Base-by-base conservation (phyloP, 2,329 filamentous ascomycete genomes). In the Meredithiella fracta region DNA sequence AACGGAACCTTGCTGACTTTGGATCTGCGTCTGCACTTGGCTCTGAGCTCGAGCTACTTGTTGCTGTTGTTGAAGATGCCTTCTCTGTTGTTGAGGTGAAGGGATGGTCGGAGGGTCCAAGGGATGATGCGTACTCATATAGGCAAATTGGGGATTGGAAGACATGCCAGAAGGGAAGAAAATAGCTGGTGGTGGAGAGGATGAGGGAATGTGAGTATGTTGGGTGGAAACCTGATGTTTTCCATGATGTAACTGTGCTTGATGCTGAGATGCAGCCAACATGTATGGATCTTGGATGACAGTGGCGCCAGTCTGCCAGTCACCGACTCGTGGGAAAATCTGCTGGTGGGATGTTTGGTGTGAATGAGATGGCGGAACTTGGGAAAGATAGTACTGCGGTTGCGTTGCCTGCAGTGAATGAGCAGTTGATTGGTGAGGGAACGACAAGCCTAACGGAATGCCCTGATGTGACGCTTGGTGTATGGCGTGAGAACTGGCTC, bases 401-500 rank as follows among this genome's bases (percentile, higher is more conserved):
- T 55, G 53, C 15, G 42, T 9, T 29, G 3, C 44, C 26, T 55
- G 54, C 44, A 49, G 44, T 22, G 17, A 20, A 14, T 49, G 44
- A 26, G 44, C 8, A 26, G 23, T 26, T 38, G 47, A 55, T 53
- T 34, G 44, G 40, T 54, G 53, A 31, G n/a, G 20, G 22, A 54
- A 54, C 15, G 53, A 54, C 26, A 53, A 37, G 9, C 29, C 47
- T 37, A 51, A 47, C 25, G 47, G 54, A 23, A 55, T 11, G 37
- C 44, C 15, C 22, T 55, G 54, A 20, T 47, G 47, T 51, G 54
- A 25, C 50, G 47, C 47, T 47, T 47, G 26, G 26, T 53, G 55
- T n/a, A 57, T 57, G 55, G 55, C 55, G 55, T 57, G 55, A 57
- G 55, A 37, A 25, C 40, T 53, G 49, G 50, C 26, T 34, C 55